A percentile compares a stretch with the other conserved stretches of the same genome.
Evolutionary conservation across 2,329 filamentous ascomycete genomes (phyloP).

Genomic region (Colletotrichum tofieldiae): DNA sequence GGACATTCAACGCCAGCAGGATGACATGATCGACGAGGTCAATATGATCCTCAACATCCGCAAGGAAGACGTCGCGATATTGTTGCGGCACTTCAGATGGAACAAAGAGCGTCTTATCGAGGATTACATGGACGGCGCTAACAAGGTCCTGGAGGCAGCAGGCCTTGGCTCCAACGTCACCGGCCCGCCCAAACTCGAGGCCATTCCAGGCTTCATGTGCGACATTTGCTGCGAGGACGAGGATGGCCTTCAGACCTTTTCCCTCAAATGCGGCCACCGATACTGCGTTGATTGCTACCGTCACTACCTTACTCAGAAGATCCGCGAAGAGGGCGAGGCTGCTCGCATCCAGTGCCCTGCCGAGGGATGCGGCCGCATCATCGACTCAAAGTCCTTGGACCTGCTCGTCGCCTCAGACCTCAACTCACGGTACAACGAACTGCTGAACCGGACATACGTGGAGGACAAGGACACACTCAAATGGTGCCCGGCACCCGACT

Average conservation of each 20-base stretch:
- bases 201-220: conserved; percentile 84
- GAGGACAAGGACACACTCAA: conserved; percentile 96
- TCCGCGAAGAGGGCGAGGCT: conserved; percentile 94
- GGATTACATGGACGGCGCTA: conserved; percentile 92
- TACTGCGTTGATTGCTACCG: conserved; percentile 95
- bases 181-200: conserved; percentile 77
- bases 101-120: conserved; percentile 97
- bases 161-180: conserved; percentile 80
- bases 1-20: conserved; percentile 89
- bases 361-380: conserved; percentile 88
- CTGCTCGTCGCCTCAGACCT: conserved; percentile 77
- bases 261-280: conserved; percentile 94
- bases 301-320: conserved; percentile 93
- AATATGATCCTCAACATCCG: conserved; percentile 91
- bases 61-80: conserved; percentile 90
- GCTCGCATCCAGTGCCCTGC: conserved; percentile 94
- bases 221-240: conserved; percentile 97
- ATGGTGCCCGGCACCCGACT: conserved; percentile 99
- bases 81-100: conserved; percentile 92
- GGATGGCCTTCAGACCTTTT: conserved; percentile 83
- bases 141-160: conserved; percentile 85
- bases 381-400: conserved; percentile 90
- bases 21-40: conserved; percentile 89
- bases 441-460: conserved; percentile 94
- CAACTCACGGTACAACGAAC: conserved; percentile 79